Evolutionary conservation across 2,329 filamentous ascomycete species (phyloP).

Genomic region (Fusarium humuli): DNA sequence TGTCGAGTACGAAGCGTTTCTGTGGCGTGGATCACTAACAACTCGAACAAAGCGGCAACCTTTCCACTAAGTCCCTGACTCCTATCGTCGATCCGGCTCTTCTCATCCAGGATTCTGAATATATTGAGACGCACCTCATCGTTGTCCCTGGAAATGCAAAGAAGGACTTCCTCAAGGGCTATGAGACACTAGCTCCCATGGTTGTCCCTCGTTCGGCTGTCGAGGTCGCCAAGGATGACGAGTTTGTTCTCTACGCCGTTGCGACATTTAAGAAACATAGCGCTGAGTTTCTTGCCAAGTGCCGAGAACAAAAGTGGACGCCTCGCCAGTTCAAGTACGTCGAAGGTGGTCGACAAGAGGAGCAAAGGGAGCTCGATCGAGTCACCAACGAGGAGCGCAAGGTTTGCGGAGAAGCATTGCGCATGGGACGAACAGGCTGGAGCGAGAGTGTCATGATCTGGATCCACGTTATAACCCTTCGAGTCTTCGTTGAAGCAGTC

Average conservation of each 20-base stretch:
- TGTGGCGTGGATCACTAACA: constrained; percentile 8
- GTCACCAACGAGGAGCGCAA: constrained; percentile 88
- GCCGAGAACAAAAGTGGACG: constrained; percentile 92
- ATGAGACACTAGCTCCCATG: constrained; percentile 90
- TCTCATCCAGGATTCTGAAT: constrained; percentile 91
- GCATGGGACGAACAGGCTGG: constrained; percentile 90
- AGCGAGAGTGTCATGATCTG: constrained; percentile 96
- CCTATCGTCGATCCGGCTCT: constrained; percentile 84
- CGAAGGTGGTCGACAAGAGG: constrained; percentile 88
- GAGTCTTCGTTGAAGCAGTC: constrained; percentile 98
- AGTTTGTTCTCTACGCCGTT: constrained; percentile 89
- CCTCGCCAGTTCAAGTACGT: constrained; percentile 94
- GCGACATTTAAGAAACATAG: constrained; percentile 94
- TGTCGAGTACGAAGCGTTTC: not conserved
- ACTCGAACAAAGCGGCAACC: constrained; percentile 75
- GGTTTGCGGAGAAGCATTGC: constrained; percentile 90
- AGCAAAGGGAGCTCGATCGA: constrained; percentile 85
- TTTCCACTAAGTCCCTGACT: constrained; percentile 93
- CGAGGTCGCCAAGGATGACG: constrained; percentile 85
- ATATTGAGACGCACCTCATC: constrained; percentile 94
- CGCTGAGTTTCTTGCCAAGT: constrained; percentile 89
- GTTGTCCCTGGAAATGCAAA: constrained; percentile 83
- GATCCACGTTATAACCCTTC: constrained; percentile 89
- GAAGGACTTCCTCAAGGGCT: constrained; percentile 89
- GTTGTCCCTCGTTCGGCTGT: constrained; percentile 90